These are phyloP conservation scores for Monoraphidium neglectum DNA, from an alignment of 139 green algal species.

Conservation along the genomic window DNA sequence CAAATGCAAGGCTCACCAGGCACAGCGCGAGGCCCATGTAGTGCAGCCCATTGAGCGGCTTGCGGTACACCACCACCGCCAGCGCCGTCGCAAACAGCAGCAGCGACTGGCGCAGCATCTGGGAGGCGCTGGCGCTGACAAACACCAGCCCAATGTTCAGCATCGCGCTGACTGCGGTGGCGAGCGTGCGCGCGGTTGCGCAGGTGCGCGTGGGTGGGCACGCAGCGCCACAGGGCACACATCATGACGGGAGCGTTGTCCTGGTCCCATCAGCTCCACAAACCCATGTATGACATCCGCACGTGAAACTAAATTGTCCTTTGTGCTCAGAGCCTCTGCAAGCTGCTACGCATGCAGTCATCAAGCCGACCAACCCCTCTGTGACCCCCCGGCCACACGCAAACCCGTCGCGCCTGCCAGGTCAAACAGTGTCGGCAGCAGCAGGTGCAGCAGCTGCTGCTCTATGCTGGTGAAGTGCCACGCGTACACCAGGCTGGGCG, in stretches of 20 bases:
- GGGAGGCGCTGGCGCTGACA: slow-evolving; percentile 19
- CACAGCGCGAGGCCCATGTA: not conserved
- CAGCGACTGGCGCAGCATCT: slow-evolving; percentile 34
- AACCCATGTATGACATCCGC: too few relatives aligned
- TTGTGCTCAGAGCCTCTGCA: too few relatives aligned
- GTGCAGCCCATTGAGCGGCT: slow-evolving; percentile 14
- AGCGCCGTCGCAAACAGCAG: slow-evolving; percentile 24
- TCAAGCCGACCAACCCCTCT: too few relatives aligned
- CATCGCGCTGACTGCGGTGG: not conserved
- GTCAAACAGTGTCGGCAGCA: slow-evolving; percentile 20
- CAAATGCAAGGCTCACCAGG: slow-evolving; percentile 14
- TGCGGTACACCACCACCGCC: not conserved
- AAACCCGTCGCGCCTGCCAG: not conserved
- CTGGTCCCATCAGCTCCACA: too few relatives aligned
- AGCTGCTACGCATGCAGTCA: too few relatives aligned
- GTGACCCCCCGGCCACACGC: too few relatives aligned
- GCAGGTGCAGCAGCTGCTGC: slow-evolving; percentile 24
- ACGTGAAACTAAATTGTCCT: too few relatives aligned
- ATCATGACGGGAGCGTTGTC: too few relatives aligned
- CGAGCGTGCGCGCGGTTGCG: too few relatives aligned
- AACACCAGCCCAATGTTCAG: slow-evolving; percentile 26
- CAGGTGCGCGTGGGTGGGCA: too few relatives aligned
- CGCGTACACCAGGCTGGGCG: not conserved
- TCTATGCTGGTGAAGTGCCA: not conserved
- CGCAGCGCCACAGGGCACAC: too few relatives aligned